Base-by-base conservation (phyloP, 768 basidiomycete species). In the Trametes maxima region DNA sequence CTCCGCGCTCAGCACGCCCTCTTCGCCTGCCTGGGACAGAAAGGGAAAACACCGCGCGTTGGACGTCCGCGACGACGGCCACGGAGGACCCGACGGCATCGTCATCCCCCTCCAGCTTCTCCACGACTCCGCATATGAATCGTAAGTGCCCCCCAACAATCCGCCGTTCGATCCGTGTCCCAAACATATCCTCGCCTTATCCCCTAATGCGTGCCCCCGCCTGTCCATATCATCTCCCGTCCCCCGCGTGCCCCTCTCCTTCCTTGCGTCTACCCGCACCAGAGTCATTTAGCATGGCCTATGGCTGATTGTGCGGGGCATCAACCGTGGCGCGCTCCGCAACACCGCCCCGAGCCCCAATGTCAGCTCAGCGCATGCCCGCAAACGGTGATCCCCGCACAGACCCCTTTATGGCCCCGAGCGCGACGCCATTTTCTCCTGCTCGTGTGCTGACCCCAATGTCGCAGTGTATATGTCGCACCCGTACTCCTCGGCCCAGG, bases 401-500 rank as follows among this genome's bases (percentile, higher is more conserved):
- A 42, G n/a, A 42, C 40, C 2, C 40, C 40, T 42, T 13, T n/a
- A n/a, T n/a, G n/a, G n/a, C n/a, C n/a, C n/a, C n/a, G n/a, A n/a
- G 40, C 40, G 40, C 40, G n/a, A 4, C 28, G 3, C 28, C 28
- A 33, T 33, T 8, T 33, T 33, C 33, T 47, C 19, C 35, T 36
- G 53, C 40, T 40, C 57, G 56, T 19, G 12, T 37, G 16, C n/a
- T 57, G 65, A 14, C 35, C 49, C 53, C 19, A 40, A 48, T 28
- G 57, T 28, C 44, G 1, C 67, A 92, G 90, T 25, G 79, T 82
- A 5, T 92, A 92, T 69, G 85, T 85, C 2, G 72, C 90, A n/a
- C 78, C 84, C 3, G 75, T 88, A 5, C 72, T 68, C 19, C 76
- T 90, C 22, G 89, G 90, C 12, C 54, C 71, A 7, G 73, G 69